Conservation (phyloP, 2,329 filamentous ascomycete species). For the Fusarium begoniae region DNA sequence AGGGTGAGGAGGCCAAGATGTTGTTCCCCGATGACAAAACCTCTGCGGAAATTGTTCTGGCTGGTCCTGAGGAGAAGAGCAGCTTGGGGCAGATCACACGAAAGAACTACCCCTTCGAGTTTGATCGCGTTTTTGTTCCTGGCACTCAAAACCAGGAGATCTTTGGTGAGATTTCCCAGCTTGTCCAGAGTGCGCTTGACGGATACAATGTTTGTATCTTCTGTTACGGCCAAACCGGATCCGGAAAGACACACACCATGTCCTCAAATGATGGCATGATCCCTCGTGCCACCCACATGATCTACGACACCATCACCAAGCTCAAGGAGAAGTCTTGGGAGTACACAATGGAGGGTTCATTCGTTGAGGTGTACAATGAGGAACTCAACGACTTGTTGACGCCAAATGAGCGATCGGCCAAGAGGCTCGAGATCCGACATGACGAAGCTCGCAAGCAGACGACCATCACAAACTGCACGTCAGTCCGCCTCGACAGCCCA, state of each 20-base stretch:
- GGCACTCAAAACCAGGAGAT: conserved; percentile 81
- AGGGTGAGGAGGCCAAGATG: conserved; percentile 76
- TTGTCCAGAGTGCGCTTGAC: conserved; percentile 95
- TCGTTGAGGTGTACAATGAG: conserved; percentile 98
- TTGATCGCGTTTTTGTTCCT: conserved; percentile 91
- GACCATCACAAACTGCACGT: conserved; percentile 80
- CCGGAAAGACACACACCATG: conserved; percentile 98
- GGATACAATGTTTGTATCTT: conserved; percentile 99
- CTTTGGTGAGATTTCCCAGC: conserved; percentile 95
- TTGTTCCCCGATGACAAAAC: conserved; percentile 85
- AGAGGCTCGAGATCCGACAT: conserved; percentile 89
- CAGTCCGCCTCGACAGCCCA: conserved; percentile 80
- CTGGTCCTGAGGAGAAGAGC: conserved; percentile 84
- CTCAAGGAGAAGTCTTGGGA: conserved; percentile 92
- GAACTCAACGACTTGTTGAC: conserved; percentile 89
- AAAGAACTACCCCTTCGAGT: conserved; percentile 86
- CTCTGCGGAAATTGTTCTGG: conserved; percentile 84
- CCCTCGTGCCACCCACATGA: conserved; percentile 89
- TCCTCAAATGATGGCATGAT: conserved; percentile 93
- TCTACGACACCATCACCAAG: conserved; percentile 86
- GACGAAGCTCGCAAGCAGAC: conserved; percentile 85
- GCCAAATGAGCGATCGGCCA: conserved; percentile 64
- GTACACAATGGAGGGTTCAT: conserved; percentile 93
- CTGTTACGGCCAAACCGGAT: conserved; percentile 97
- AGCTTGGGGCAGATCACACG: conserved; percentile 79